Conservation (phyloP, 352 stramenopile genomes). For the Halophytophthora batemanensis region DNA sequence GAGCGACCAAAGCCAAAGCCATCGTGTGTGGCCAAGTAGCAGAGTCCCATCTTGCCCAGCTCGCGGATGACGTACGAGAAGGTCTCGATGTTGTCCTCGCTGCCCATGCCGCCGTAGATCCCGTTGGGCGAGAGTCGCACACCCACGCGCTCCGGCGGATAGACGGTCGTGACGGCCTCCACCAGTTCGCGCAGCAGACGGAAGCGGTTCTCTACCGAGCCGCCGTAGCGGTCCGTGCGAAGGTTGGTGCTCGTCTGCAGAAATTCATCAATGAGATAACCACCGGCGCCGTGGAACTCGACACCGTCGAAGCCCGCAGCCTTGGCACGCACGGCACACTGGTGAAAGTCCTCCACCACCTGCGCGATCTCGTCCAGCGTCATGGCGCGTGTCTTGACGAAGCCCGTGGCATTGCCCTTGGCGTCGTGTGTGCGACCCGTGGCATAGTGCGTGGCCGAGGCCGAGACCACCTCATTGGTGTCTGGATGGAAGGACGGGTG, state of each 20-base stretch:
- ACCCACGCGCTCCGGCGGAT: slow-evolving; percentile 19
- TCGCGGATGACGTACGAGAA: slow-evolving; percentile 34
- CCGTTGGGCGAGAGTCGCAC: slow-evolving; percentile 35
- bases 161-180: slow-evolving; percentile 39
- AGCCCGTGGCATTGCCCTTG: slow-evolving; percentile 22
- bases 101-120: slow-evolving; percentile 31
- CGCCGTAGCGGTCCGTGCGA: slow-evolving; percentile 79
- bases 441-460: slow-evolving; percentile 37
- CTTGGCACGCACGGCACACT: slow-evolving; percentile 51
- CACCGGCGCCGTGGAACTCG: slow-evolving; percentile 79
- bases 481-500: slow-evolving; percentile 27
- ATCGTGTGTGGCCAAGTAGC: slow-evolving; percentile 36
- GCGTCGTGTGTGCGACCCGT: slow-evolving; percentile 27
- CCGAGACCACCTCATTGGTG: slow-evolving; percentile 37
- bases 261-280: slow-evolving; percentile 91
- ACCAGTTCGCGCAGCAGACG: slow-evolving; percentile 67
- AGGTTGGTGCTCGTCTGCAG: slow-evolving; percentile 74
- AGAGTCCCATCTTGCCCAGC: slow-evolving; percentile 30
- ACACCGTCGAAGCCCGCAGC: slow-evolving; percentile 63
- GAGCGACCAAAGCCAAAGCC: slow-evolving; percentile 32
- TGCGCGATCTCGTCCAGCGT: slow-evolving; percentile 62
- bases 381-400: slow-evolving; percentile 47
- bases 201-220: slow-evolving; percentile 72
- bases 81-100: slow-evolving; percentile 39
- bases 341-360: slow-evolving; percentile 60